Evolutionary conservation across 805 yeast species (phyloP).

Genomic region (Yamadazyma takamatsuzukensis): DNA sequence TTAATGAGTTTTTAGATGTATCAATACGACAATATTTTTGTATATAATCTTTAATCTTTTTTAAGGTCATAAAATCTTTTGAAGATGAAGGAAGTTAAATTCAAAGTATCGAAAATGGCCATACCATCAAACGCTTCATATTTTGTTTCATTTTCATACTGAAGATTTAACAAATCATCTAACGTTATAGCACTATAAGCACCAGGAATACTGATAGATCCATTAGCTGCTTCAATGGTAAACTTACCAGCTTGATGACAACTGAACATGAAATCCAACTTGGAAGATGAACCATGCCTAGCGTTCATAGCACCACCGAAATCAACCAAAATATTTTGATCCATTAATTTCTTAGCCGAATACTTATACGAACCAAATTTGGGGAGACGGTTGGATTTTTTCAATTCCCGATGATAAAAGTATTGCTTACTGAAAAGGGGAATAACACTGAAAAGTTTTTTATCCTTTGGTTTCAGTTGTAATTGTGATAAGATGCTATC

Average conservation of each 20-base stretch:
- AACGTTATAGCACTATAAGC: slow-evolving; percentile 57
- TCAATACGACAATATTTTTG: neutral
- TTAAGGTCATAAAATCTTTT: slow-evolving; percentile 66
- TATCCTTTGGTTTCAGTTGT: slow-evolving; percentile 44
- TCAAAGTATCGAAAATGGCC: slow-evolving; percentile 66
- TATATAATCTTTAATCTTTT: slow-evolving; percentile 15
- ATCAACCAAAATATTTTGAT: slow-evolving; percentile 62
- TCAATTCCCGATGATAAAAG: slow-evolving; percentile 68
- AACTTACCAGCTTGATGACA: slow-evolving; percentile 73
- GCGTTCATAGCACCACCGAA: slow-evolving; percentile 48
- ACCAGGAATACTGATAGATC: slow-evolving; percentile 62
- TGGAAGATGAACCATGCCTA: slow-evolving; percentile 49
- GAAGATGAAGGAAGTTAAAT: slow-evolving; percentile 66
- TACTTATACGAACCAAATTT: slow-evolving; percentile 76
- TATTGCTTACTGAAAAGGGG: slow-evolving; percentile 69
- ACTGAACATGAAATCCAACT: slow-evolving; percentile 69
- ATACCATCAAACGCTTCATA: slow-evolving; percentile 62
- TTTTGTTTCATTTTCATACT: slow-evolving; percentile 59
- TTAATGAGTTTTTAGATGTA: neutral
- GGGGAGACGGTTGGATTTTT: slow-evolving; percentile 62
- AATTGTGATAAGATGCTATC: slow-evolving; percentile 40
- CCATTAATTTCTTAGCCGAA: slow-evolving; percentile 70
- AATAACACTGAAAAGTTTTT: slow-evolving; percentile 44
- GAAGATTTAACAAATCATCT: slow-evolving; percentile 68
- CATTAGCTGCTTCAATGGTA: slow-evolving; percentile 70